Evolutionary conservation across 1,139 yeast species (phyloP).

Genomic region (Suhomyces wounanorum): DNA sequence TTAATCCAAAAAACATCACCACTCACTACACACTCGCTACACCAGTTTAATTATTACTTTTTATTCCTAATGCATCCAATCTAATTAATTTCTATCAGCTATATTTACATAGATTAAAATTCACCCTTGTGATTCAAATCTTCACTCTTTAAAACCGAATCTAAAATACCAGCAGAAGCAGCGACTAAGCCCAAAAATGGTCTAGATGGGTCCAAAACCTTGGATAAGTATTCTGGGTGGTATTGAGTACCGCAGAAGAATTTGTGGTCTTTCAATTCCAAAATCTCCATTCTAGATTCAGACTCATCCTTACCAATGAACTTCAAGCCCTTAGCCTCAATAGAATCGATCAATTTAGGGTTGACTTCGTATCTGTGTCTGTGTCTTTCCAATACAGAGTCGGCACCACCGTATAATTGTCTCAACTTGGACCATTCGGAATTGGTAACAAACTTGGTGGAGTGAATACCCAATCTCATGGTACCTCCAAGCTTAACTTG

Average conservation of each 20-base stretch:
- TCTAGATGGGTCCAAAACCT: constrained; percentile 93
- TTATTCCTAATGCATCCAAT: constrained; percentile 1
- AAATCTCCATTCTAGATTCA: constrained; percentile 89
- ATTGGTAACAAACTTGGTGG: constrained; percentile 75
- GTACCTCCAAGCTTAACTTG: constrained; percentile 97
- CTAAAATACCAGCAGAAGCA: constrained; percentile 81
- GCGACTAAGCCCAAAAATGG: constrained; percentile 97
- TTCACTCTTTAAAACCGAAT: constrained; percentile 52
- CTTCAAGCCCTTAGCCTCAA: constrained; percentile 77
- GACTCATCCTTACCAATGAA: constrained; percentile 94
- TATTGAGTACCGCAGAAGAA: constrained; percentile 95
- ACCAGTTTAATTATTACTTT: not conserved
- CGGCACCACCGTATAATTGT: constrained; percentile 75
- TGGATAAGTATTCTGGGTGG: constrained; percentile 96
- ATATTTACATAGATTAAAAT: constrained; percentile 27
- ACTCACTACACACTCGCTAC: too few relatives aligned
- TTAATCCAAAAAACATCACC: too few relatives aligned
- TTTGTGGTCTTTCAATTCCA: constrained; percentile 80
- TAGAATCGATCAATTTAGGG: constrained; percentile 69
- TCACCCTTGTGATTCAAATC: constrained; percentile 51
- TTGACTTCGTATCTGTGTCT: constrained; percentile 98
- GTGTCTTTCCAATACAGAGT: constrained; percentile 85
- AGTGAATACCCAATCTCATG: constrained; percentile 95
- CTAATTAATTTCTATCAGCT: constrained; percentile 10
- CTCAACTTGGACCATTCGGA: constrained; percentile 74